phyloP scores from a whole-genome alignment of 805 yeast species.

The Ogataea methanolica region DNA sequence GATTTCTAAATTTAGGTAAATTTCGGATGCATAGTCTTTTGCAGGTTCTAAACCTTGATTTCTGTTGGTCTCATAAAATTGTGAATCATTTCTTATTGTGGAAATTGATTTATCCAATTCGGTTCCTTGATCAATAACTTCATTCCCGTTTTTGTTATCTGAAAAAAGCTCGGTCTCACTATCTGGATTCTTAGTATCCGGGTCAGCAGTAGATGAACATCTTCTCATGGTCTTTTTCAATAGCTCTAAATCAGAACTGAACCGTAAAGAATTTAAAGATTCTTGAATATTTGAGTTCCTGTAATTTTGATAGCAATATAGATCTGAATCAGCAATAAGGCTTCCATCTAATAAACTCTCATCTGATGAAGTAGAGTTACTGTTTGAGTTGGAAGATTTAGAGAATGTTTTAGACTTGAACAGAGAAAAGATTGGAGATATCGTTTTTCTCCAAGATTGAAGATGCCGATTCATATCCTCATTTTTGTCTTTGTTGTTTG shows the following conservation, averaged over 20 bases:
- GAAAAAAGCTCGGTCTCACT: too few relatives aligned
- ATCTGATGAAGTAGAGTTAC: background rate
- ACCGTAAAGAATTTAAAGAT: slow-evolving; percentile 9
- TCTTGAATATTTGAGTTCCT: slow-evolving; percentile 10
- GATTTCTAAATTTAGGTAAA: slow-evolving; percentile 17
- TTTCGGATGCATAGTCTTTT: slow-evolving; percentile 13
- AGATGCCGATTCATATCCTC: too few relatives aligned
- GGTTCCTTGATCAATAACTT: background rate
- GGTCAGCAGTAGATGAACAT: background rate
- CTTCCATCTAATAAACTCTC: background rate
- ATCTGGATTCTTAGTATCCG: background rate
- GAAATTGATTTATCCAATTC: background rate
- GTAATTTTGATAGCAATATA: slow-evolving; percentile 14
- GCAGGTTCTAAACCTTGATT: background rate
- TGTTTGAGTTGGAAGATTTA: too few relatives aligned
- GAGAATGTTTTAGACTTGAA: too few relatives aligned
- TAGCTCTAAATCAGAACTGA: slow-evolving; percentile 9
- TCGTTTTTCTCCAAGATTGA: too few relatives aligned
- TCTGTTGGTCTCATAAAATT: background rate
- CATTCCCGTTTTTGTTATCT: background rate
- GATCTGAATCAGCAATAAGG: slow-evolving; percentile 1
- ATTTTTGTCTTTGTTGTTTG: too few relatives aligned
- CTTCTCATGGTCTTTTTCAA: slow-evolving; percentile 13
- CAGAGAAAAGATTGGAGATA: too few relatives aligned
- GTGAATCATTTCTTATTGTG: background rate